Evolutionary conservation across 169 alveolate genomes (phyloP).

Genomic region (Babesia bovis): DNA sequence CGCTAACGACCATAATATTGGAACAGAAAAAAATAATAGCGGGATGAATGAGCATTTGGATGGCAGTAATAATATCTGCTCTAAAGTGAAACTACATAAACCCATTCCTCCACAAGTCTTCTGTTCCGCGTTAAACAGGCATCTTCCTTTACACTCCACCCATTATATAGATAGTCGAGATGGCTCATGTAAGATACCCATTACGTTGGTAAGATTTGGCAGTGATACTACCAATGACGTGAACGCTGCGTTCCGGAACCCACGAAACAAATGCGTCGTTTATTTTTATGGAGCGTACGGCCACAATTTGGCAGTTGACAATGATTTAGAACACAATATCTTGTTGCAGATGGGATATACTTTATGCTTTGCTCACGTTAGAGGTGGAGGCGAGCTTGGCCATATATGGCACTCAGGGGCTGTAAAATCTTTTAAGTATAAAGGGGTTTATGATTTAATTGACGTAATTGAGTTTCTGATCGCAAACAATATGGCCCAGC

Average conservation of each 20-base stretch:
- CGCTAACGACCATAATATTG: not conserved
- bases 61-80: not conserved
- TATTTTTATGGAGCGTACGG: conserved; percentile 66
- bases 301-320: conserved; percentile 32
- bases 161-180: not conserved
- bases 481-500: conserved; percentile 35
- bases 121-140: no score
- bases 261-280: conserved; percentile 38
- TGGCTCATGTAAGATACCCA: conserved; percentile 1
- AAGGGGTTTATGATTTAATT: conserved; percentile 42
- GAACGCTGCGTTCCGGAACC: not conserved
- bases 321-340: conserved; percentile 44
- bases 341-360: conserved; percentile 56
- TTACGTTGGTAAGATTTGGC: conserved; percentile 2
- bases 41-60: not conserved
- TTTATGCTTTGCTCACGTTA: conserved; percentile 69
- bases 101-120: not conserved
- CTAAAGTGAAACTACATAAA: not conserved
- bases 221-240: not conserved
- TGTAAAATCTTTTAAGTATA: conserved; percentile 5
- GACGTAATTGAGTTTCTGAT: conserved; percentile 56
- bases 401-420: conserved; percentile 45
- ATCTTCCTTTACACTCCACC: no score
- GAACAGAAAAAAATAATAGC: not conserved
- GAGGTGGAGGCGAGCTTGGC: conserved; percentile 69